phyloP scores from a whole-genome alignment of 2,329 filamentous ascomycete species.

The Fusarium musae region DNA sequence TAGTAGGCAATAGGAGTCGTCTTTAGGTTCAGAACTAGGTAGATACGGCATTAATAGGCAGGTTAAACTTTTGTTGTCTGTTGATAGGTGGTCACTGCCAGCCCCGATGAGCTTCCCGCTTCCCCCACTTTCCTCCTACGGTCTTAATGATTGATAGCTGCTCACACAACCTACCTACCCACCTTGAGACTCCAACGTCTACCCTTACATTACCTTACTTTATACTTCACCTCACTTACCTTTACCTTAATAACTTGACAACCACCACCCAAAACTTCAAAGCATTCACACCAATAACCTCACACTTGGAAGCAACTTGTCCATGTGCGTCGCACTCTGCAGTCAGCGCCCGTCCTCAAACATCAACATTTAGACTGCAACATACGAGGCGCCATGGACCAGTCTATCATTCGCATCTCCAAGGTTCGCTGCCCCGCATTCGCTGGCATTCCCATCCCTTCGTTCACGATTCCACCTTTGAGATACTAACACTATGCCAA shows the following conservation, averaged over 20 bases:
- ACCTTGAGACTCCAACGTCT: constrained; percentile 25
- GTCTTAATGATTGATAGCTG: constrained; percentile 15
- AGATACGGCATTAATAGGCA: not conserved
- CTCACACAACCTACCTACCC: constrained; percentile 27
- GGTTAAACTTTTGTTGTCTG: not conserved
- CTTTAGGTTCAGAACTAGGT: not conserved
- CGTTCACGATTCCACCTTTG: constrained; percentile 24
- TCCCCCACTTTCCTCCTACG: constrained; percentile 36
- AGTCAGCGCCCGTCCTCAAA: not conserved
- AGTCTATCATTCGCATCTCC: constrained; percentile 88
- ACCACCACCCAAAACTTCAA: not conserved
- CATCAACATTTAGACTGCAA: constrained; percentile 19
- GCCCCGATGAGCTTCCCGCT: not conserved
- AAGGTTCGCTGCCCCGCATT: constrained; percentile 65
- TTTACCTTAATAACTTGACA: not conserved
- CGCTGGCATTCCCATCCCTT: constrained; percentile 23
- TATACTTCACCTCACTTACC: not conserved
- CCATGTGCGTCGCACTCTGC: constrained; percentile 29
- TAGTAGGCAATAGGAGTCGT: not conserved
- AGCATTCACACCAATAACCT: not conserved
- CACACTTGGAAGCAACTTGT: constrained; percentile 6
- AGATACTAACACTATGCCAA: constrained; percentile 50
- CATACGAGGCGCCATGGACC: constrained; percentile 63
- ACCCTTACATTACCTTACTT: not conserved
- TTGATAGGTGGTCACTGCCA: not conserved